Conservation (phyloP, 345 rosid genomes). For the Raphanus sativus region DNA sequence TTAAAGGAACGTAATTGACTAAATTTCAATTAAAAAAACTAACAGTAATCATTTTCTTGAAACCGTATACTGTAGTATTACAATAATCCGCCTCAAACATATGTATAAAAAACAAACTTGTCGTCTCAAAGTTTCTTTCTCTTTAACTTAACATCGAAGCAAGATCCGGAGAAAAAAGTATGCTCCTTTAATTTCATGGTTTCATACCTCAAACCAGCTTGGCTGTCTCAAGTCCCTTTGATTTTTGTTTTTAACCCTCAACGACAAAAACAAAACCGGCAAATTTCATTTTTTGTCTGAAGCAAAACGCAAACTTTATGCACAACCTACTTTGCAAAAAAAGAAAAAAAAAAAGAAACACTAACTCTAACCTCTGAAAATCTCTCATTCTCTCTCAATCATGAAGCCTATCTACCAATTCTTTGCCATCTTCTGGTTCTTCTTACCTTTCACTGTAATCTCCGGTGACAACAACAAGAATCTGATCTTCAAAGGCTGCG, state of each 20-base stretch:
- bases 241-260: conserved; percentile 16
- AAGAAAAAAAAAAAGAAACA: not conserved
- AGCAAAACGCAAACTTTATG: conserved; percentile 28
- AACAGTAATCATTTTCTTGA: conserved; percentile 20
- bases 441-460: conserved; percentile 19
- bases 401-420: conserved; percentile 27
- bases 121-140: conserved; percentile 34
- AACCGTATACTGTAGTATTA: conserved; percentile 4
- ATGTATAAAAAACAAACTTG: conserved; percentile 19
- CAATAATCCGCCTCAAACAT: not conserved
- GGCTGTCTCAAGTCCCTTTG: not conserved
- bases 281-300: not conserved
- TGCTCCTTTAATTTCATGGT: conserved; percentile 26
- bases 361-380: not conserved
- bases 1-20: conserved; percentile 10
- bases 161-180: conserved; percentile 31
- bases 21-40: not conserved
- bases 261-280: conserved; percentile 5
- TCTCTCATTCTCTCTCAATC: conserved; percentile 6
- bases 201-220: conserved; percentile 37
- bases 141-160: conserved; percentile 36
- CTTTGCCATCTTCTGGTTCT: conserved; percentile 15
- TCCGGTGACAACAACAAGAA: conserved; percentile 47
- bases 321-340: not conserved
- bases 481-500: conserved; percentile 78